A percentile compares a stretch with the other conserved stretches of the same genome.
Evolutionary conservation across 176 grass and related monocot genomes (phyloP).

Genomic region (Tillandsia fasciculata): DNA sequence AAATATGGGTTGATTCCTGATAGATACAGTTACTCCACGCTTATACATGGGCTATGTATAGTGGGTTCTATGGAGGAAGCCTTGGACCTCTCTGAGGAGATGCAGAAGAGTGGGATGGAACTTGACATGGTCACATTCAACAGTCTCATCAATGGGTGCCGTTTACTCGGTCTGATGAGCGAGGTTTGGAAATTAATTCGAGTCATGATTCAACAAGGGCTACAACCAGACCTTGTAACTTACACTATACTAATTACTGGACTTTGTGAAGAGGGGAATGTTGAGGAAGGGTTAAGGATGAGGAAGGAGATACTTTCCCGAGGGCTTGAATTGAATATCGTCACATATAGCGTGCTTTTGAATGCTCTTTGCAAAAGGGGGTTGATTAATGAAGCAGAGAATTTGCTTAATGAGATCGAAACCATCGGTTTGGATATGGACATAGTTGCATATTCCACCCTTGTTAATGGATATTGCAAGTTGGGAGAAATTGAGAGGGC

Average conservation of each 20-base stretch:
- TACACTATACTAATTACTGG: conserved; percentile 73
- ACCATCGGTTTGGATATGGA: conserved; percentile 71
- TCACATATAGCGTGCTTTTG: conserved; percentile 79
- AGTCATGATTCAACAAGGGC: conserved; percentile 55
- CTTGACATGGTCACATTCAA: conserved; percentile 64
- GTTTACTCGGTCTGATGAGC: conserved; percentile 48
- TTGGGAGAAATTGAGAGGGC: conserved; percentile 75
- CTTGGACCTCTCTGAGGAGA: conserved; percentile 35
- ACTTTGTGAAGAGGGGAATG: conserved; percentile 61
- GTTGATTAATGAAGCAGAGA: conserved; percentile 54
- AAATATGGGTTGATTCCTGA: conserved; percentile 63
- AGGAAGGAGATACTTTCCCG: conserved; percentile 55
- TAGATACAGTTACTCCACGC: conserved; percentile 57
- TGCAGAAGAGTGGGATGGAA: conserved; percentile 39
- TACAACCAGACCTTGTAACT: conserved; percentile 73
- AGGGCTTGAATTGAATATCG: conserved; percentile 77
- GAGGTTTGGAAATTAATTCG: conserved; percentile 51
- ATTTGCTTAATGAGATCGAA: conserved; percentile 68
- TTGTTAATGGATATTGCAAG: conserved; percentile 71
- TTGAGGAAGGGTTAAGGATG: conserved; percentile 72
- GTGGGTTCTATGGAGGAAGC: conserved; percentile 47
- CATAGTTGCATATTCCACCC: conserved; percentile 80
- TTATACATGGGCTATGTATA: conserved; percentile 79
- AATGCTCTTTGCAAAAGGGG: conserved; percentile 68
- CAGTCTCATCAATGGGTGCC: conserved; percentile 67